A percentile compares a stretch with the other conserved stretches of the same genome.
Conservation (phyloP, 371 early-diverging fungal species). For the Apophysomyces trapeziformis region DNA sequence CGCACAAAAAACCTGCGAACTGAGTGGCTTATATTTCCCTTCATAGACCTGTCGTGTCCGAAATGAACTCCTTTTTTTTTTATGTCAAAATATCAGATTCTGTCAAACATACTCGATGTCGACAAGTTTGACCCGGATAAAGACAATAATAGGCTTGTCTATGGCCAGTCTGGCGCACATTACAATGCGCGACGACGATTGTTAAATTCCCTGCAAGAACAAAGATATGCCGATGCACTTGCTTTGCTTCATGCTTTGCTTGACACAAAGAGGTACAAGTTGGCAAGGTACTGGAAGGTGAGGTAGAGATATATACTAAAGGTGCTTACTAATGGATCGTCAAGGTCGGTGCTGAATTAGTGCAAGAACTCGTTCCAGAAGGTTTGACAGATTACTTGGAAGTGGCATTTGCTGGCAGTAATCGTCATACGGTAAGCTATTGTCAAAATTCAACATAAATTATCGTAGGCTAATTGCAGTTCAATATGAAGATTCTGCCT, state of each 20-base stretch:
- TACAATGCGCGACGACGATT: background rate
- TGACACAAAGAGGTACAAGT: background rate
- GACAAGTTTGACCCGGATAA: constrained; percentile 4
- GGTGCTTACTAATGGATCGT: background rate
- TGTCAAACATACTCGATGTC: constrained; percentile 5
- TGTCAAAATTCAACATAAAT: background rate
- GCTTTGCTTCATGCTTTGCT: background rate
- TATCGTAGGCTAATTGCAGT: background rate
- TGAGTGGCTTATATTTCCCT: too few relatives aligned
- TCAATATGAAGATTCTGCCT: background rate
- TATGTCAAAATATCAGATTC: background rate
- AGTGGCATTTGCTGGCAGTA: background rate
- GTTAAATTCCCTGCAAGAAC: background rate
- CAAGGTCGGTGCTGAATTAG: constrained; percentile 7
- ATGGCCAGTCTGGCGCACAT: background rate
- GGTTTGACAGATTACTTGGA: background rate
- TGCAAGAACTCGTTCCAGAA: background rate
- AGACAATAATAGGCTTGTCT: background rate
- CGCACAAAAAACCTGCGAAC: too few relatives aligned
- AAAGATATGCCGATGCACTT: background rate
- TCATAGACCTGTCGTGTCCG: too few relatives aligned
- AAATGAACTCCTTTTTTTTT: background rate
- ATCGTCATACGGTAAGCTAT: background rate
- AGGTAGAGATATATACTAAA: background rate
- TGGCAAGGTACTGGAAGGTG: constrained; percentile 6